phyloP scores from a whole-genome alignment of 352 stramenopile species.

The Detonula confervacea region DNA sequence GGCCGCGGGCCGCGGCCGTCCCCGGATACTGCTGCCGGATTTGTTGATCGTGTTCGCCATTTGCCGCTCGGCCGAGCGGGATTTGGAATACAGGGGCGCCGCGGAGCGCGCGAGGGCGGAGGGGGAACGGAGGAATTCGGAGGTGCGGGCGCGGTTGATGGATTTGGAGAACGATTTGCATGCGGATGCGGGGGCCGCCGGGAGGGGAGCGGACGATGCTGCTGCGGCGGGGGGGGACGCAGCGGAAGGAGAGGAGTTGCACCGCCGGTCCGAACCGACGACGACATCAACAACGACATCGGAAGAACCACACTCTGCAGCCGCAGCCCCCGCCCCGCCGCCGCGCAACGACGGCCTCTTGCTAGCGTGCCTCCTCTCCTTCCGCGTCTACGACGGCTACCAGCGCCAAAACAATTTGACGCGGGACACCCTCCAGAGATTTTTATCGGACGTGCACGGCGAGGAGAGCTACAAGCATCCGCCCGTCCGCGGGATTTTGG shows the following conservation, averaged over 20 bases:
- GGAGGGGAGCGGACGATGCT: neutral
- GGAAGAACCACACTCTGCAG: too few relatives aligned
- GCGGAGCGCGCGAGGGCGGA: conserved; percentile 28
- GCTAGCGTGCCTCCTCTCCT: conserved; percentile 61
- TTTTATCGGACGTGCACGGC: conserved; percentile 79
- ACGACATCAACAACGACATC: too few relatives aligned
- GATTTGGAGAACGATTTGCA: conserved; percentile 34
- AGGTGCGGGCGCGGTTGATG: conserved; percentile 28
- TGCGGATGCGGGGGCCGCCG: conserved; percentile 2
- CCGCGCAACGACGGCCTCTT: conserved; percentile 37
- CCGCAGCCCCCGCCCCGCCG: too few relatives aligned
- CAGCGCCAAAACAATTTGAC: conserved; percentile 72
- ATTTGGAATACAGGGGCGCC: conserved; percentile 47
- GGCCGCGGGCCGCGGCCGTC: conserved; percentile 5
- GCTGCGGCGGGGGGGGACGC: too few relatives aligned
- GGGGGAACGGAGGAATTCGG: conserved; percentile 20
- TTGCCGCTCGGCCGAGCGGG: conserved; percentile 62
- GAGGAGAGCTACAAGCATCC: conserved; percentile 75
- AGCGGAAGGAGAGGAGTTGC: too few relatives aligned
- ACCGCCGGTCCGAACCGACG: too few relatives aligned
- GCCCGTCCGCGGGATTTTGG: conserved; percentile 47
- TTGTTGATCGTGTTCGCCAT: conserved; percentile 77
- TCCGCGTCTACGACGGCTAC: conserved; percentile 79
- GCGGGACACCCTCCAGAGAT: conserved; percentile 79
- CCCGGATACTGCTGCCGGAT: conserved; percentile 70